Evolutionary conservation across 2,329 filamentous ascomycete genomes (phyloP).

Genomic region (Cladosporium sp.): DNA sequence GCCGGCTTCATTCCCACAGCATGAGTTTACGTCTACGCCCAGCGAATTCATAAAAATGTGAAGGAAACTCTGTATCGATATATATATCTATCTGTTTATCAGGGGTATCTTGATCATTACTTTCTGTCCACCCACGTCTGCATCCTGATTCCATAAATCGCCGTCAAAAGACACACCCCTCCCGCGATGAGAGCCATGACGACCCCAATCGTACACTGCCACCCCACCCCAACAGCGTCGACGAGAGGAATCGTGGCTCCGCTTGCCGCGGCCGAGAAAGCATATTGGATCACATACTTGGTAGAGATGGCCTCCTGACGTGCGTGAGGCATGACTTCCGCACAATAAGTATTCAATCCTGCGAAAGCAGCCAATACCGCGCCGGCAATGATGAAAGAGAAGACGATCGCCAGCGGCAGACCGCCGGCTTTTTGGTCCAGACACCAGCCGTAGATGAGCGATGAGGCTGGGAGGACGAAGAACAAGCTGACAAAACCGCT

Average conservation of each 20-base stretch:
- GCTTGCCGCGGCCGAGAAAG: conserved; percentile 64
- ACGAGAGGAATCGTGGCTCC: conserved; percentile 67
- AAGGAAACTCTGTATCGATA: background rate
- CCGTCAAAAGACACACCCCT: conserved; percentile 14
- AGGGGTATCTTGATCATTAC: background rate
- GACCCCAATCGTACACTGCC: conserved; percentile 31
- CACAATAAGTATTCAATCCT: conserved; percentile 69
- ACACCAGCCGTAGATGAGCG: conserved; percentile 64
- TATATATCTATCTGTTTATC: conserved; percentile 1
- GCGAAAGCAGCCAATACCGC: conserved; percentile 69
- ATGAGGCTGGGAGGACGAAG: conserved; percentile 51
- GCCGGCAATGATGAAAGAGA: conserved; percentile 67
- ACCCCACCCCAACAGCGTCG: conserved; percentile 67
- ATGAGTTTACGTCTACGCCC: too few species aligned
- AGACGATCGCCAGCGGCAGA: conserved; percentile 58
- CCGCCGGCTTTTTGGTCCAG: conserved; percentile 50
- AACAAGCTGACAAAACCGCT: conserved; percentile 53
- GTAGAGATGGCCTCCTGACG: conserved; percentile 66
- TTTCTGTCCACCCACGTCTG: conserved; percentile 18
- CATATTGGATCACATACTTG: conserved; percentile 71
- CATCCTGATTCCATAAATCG: conserved; percentile 18
- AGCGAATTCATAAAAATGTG: too few species aligned
- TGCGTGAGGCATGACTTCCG: conserved; percentile 69
- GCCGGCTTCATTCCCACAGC: too few species aligned
- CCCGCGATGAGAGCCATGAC: conserved; percentile 20